A percentile compares a stretch with the other conserved stretches of the same genome.
Evolutionary conservation across 441 rosid species (phyloP).

Genomic region (Omphalea diandra): DNA sequence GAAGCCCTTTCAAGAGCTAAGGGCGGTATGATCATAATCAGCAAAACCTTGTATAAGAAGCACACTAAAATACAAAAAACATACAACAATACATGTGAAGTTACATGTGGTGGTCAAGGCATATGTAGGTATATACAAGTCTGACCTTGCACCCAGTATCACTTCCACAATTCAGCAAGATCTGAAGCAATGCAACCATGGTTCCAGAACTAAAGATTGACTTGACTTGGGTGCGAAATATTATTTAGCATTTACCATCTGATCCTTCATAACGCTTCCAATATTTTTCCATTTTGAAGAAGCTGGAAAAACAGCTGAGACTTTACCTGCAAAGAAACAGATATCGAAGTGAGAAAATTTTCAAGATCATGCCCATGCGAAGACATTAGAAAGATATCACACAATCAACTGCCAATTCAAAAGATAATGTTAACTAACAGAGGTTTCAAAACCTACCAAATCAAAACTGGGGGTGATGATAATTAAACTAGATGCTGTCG

Average conservation of each 20-base stretch:
- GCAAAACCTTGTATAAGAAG: constrained; percentile 14
- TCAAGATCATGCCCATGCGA: background rate
- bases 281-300: constrained; percentile 13
- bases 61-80: constrained; percentile 20
- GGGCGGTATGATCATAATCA: constrained; percentile 8
- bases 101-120: constrained; percentile 25
- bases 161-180: constrained; percentile 12
- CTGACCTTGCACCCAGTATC: constrained; percentile 19
- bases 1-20: constrained; percentile 16
- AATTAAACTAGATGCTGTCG: constrained; percentile 26
- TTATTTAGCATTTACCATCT: constrained; percentile 13
- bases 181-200: constrained; percentile 3
- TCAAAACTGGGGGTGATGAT: constrained; percentile 15
- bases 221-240: constrained; percentile 9
- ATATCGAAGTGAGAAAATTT: background rate
- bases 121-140: constrained; percentile 34
- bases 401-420: background rate
- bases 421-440: background rate
- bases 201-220: constrained; percentile 10
- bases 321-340: constrained; percentile 19
- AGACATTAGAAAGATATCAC: background rate
- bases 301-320: constrained; percentile 9
- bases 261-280: constrained; percentile 13
- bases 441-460: constrained; percentile 34
- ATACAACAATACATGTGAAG: constrained; percentile 15